A percentile compares a stretch with the other conserved stretches of the same genome.
phyloP scores from a whole-genome alignment of 495 filamentous ascomycete species.

The Daldinia concentrica region DNA sequence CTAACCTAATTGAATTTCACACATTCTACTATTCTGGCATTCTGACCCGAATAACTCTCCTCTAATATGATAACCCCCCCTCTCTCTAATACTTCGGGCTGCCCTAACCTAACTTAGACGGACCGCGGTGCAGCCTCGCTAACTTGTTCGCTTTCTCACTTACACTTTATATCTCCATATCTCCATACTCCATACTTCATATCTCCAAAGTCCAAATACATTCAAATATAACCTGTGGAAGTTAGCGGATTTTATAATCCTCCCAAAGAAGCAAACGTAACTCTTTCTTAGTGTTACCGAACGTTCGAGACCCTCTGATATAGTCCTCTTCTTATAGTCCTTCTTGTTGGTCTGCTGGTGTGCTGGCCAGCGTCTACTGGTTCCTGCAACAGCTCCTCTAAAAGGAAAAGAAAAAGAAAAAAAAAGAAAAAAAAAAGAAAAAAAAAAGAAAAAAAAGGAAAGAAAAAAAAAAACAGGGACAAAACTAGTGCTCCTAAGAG shows the following conservation, averaged over 20 bases:
- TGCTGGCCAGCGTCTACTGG: constrained; percentile 13
- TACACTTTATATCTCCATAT: not conserved
- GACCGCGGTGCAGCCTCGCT: constrained; percentile 5
- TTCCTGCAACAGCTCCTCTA: not conserved
- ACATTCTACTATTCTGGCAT: constrained; percentile 2
- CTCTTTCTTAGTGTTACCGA: constrained; percentile 33
- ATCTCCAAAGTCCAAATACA: constrained; percentile 5
- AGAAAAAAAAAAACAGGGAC: no score
- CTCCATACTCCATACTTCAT: not conserved
- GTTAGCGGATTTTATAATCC: not conserved
- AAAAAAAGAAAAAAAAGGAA: no score
- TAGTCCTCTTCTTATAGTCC: constrained; percentile 2
- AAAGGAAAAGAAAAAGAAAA: not conserved
- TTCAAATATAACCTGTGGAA: not conserved
- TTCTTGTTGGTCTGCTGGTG: constrained; percentile 6
- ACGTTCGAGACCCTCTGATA: constrained; percentile 30
- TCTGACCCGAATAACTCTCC: not conserved
- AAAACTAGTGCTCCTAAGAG: not conserved
- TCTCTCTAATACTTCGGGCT: constrained; percentile 1
- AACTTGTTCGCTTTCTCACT: constrained; percentile 5
- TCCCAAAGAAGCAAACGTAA: not conserved
- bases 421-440: no score
- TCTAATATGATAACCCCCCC: not conserved
- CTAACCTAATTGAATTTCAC: constrained; percentile 23
- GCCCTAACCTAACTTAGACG: constrained; percentile 5